phyloP scores from a whole-genome alignment of 441 rosid species.

The Cnidoscolus chayamansa region DNA sequence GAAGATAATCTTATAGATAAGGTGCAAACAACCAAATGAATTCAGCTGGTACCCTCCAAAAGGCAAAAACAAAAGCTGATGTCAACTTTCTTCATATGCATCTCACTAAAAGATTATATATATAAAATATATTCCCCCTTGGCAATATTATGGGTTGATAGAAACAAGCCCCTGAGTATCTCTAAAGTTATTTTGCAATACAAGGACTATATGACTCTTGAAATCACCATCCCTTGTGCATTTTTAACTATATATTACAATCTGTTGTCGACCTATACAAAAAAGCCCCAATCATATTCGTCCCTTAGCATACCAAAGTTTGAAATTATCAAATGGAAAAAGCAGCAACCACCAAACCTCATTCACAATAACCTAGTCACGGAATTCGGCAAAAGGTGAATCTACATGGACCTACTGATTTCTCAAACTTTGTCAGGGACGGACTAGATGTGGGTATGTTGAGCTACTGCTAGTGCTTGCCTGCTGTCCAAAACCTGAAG shows the following conservation, averaged over 20 bases:
- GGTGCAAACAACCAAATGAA: conserved; percentile 7
- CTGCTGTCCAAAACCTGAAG: conserved; percentile 43
- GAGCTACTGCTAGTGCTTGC: conserved; percentile 62
- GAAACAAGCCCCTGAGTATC: background rate
- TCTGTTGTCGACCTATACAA: conserved; percentile 63
- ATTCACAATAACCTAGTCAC: conserved; percentile 40
- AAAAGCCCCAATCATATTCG: conserved; percentile 34
- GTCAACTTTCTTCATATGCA: conserved; percentile 12
- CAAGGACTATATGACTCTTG: conserved; percentile 31
- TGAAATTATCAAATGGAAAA: conserved; percentile 32
- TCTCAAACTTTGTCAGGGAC: conserved; percentile 33
- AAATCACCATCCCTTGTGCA: conserved; percentile 36
- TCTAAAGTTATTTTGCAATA: conserved; percentile 23
- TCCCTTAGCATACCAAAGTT: conserved; percentile 44
- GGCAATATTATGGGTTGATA: background rate
- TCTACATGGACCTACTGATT: conserved; percentile 30
- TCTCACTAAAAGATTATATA: background rate
- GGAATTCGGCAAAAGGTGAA: conserved; percentile 29
- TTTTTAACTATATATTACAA: conserved; percentile 53
- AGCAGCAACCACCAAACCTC: conserved; percentile 41
- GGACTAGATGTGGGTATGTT: conserved; percentile 34
- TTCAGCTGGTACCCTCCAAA: background rate
- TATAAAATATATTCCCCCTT: too few species aligned
- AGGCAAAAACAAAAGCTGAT: conserved; percentile 9
- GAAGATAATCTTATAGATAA: background rate